phyloP scores from a whole-genome alignment of 2,329 filamentous ascomycete species.

The Ophiostoma ulmi region DNA sequence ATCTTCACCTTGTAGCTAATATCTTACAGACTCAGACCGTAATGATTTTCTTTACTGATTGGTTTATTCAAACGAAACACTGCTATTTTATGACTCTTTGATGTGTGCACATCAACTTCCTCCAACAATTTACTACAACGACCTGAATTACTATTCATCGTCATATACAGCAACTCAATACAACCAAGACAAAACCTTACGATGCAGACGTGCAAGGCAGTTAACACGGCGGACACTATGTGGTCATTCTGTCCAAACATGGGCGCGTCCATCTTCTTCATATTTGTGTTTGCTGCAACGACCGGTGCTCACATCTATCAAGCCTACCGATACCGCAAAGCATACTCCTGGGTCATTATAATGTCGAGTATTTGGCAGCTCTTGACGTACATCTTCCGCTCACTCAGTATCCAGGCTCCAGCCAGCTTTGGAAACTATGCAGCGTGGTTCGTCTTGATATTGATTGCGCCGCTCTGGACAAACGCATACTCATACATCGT shows the following conservation, averaged over 20 bases:
- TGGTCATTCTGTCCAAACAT: background rate
- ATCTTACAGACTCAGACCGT: background rate
- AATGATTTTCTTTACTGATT: too few species aligned
- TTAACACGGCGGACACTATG: background rate
- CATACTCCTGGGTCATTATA: background rate
- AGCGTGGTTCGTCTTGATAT: background rate
- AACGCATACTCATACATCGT: conserved; percentile 45
- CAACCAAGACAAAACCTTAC: background rate
- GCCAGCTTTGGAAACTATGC: background rate
- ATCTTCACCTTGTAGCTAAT: background rate
- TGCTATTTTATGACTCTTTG: too few species aligned
- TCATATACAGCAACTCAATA: background rate
- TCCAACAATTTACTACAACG: background rate
- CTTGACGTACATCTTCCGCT: background rate
- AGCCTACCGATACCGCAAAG: background rate
- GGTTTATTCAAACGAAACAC: too few species aligned
- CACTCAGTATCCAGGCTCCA: background rate
- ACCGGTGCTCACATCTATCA: background rate
- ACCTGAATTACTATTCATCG: background rate
- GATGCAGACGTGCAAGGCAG: background rate
- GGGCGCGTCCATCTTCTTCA: background rate
- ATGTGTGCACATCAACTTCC: background rate
- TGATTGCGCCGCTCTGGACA: conserved; percentile 38
- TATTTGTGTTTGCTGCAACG: background rate
- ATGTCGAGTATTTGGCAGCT: background rate